phyloP scores from a whole-genome alignment of 2,329 filamentous ascomycete genomes.

The Ophiosphaerella narmari region DNA sequence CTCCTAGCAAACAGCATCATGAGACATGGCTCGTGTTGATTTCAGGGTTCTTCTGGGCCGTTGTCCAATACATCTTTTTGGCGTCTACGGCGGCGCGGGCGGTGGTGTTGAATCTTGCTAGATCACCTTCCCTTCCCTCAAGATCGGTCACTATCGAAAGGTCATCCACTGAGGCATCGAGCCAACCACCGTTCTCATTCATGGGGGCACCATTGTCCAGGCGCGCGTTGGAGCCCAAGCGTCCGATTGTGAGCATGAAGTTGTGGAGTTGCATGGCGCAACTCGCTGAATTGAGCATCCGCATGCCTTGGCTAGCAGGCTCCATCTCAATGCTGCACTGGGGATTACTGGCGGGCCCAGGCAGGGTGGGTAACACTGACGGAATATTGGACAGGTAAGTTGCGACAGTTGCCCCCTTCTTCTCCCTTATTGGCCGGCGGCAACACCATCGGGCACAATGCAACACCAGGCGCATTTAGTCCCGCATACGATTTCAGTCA shows the following conservation, averaged over 20 bases:
- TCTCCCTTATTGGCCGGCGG: conserved; percentile 40
- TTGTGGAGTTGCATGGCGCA: conserved; percentile 75
- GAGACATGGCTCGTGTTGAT: conserved; percentile 22
- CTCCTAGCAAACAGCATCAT: conserved; percentile 22
- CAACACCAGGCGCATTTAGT: conserved; percentile 39
- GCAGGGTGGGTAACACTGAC: conserved; percentile 73
- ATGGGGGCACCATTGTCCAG: conserved; percentile 39
- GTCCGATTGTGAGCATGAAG: conserved; percentile 76
- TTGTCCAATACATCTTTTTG: conserved; percentile 56
- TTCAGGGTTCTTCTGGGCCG: conserved; percentile 57
- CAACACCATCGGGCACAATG: conserved; percentile 26
- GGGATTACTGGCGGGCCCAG: conserved; percentile 73
- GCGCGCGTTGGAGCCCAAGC: conserved; percentile 48
- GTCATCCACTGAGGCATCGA: conserved; percentile 32
- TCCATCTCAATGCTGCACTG: conserved; percentile 76
- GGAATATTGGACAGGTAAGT: conserved; percentile 90
- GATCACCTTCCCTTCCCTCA: conserved; percentile 69
- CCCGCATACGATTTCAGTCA: conserved; percentile 64
- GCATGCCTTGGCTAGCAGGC: conserved; percentile 91
- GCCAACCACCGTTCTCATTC: conserved; percentile 36
- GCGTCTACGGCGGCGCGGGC: conserved; percentile 68
- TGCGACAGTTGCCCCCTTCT: conserved; percentile 32
- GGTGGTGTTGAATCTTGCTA: conserved; percentile 66
- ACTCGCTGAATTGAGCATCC: conserved; percentile 72
- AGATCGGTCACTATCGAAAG: conserved; percentile 48